Evolutionary conservation across 371 early-diverging fungal genomes (phyloP), one percentile per base, ranked within the genome.

Genomic region (Mortierella polycephala): DNA sequence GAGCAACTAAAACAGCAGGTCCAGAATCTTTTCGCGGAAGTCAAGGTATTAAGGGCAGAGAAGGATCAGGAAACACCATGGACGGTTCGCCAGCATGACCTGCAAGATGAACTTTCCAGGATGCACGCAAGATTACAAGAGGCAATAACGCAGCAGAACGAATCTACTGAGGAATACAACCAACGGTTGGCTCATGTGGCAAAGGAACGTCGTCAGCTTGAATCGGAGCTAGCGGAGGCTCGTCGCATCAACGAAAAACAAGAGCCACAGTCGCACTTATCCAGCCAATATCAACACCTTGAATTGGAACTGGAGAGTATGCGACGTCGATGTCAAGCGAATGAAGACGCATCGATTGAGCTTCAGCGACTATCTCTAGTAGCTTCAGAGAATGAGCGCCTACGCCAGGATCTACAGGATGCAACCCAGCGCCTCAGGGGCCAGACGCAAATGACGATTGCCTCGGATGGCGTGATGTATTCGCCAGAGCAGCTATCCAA

Each of bases 401-500:
- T 70, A 20, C 70, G 60, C 30, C 21, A 47, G 30, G 61, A 71
- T 9, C 65, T 60, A 4, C 37, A 51, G 5, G 56, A 39, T 5
- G 41, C 59, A 1, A 67, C 55, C 39, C 52, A 41, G 5, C 54
- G 62, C 46, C 50, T 60, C n/a, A 46, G 54, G 54, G 60, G 62
- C 12, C 13, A 45, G 1, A 16, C 18, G 2, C 3, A 18, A 14
- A 16, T 44, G 40, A 62, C 45, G 10, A 5, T 37, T 0, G 11
- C 56, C 1, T 41, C 53, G 21, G 60, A 60, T 16, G 55, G 41
- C 18, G 49, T 39, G 16, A 10, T 37, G 4, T 44, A 49, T 45
- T 56, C 67, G 2, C 39, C 67, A 8, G 75, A 70, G 18, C 75
- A 70, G 41, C 63, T 75, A 10, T 47, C 63, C 23, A 56, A 58